These are phyloP conservation scores for Cucurbita maxima DNA, from an alignment of 306 rosid genomes.

Conservation along the genomic window DNA sequence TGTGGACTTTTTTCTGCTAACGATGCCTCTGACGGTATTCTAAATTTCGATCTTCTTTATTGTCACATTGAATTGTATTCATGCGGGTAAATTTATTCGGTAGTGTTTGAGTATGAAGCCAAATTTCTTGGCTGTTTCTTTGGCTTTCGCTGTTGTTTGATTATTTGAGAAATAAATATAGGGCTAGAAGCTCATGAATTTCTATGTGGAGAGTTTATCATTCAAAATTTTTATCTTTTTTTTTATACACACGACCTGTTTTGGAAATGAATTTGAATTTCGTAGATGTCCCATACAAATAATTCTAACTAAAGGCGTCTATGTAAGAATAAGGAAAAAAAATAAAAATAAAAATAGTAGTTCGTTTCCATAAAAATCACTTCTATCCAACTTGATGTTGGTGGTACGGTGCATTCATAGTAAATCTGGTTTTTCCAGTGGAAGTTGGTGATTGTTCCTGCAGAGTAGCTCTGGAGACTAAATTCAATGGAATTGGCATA, in stretches of 20 bases:
- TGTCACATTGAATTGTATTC: background rate
- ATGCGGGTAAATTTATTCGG: background rate
- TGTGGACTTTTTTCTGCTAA: slow-evolving; percentile 54
- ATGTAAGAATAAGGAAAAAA: background rate
- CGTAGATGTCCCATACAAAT: background rate
- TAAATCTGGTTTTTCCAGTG: background rate
- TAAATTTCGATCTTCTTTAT: background rate
- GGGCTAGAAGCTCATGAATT: background rate
- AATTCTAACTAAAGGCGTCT: background rate
- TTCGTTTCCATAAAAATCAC: background rate
- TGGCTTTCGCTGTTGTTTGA: background rate
- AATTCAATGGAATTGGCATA: background rate
- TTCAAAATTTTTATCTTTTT: background rate
- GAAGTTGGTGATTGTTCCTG: background rate
- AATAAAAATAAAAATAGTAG: no score
- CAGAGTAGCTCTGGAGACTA: background rate
- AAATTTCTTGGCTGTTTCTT: background rate
- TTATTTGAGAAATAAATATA: background rate
- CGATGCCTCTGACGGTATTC: slow-evolving; percentile 58
- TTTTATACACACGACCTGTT: background rate
- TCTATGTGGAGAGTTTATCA: background rate
- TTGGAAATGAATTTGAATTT: background rate
- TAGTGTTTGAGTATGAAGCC: background rate
- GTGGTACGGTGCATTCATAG: background rate
- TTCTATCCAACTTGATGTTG: background rate